Evolutionary conservation across 495 filamentous ascomycete genomes (phyloP), one percentile per base, ranked within the genome.

Genomic region (Penicillium turbatum): DNA sequence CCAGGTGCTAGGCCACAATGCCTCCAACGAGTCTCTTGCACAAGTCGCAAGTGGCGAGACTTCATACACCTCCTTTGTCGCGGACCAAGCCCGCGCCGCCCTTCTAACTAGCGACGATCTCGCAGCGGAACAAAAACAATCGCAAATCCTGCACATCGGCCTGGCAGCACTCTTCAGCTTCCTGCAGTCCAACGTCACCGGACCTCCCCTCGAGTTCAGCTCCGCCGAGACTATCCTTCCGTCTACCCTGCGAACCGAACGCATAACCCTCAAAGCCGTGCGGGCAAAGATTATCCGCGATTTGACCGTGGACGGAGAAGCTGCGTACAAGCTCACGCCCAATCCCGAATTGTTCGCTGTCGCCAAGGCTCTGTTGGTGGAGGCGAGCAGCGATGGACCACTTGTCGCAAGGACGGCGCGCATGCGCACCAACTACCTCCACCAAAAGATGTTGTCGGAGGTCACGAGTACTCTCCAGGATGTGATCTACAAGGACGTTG

Each of bases 111-210:
- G 19, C 40, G 62, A 69, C 39, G 72, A 57, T 16, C 47, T 68
- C 30, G 67, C 64, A 7, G 5, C 51, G 8, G 62, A 68, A 49
- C 66, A 72, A 60, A 65, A 60, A 47, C 63, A 65, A 43, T 76
- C 72, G 6, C 73, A 73, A 43, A 31, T 84, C 29, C 67, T 86
- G 40, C 68, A 79, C 19, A 70, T 93, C 39, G 90, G 82, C 16
- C 71, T 86, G 13, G 85, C 86, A 1, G 85, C 90, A 0, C 75
- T 97, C 17, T 79, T 88, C 61, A 81, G 83, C n/a, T 97, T 97
- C 67, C 67, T 97, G 17, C 93, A 97, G 59, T 84, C 85, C 1
- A 97, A 90, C 67, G 87, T 97, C 46, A 97, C 93, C 12, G 93
- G 93, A 0, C 95, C 92, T 19, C 83, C 85, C 0, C 72, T 89